Evolutionary conservation across 345 rosid species (phyloP), one percentile per base, ranked within the genome.

Genomic region (Heritiera fomes): DNA sequence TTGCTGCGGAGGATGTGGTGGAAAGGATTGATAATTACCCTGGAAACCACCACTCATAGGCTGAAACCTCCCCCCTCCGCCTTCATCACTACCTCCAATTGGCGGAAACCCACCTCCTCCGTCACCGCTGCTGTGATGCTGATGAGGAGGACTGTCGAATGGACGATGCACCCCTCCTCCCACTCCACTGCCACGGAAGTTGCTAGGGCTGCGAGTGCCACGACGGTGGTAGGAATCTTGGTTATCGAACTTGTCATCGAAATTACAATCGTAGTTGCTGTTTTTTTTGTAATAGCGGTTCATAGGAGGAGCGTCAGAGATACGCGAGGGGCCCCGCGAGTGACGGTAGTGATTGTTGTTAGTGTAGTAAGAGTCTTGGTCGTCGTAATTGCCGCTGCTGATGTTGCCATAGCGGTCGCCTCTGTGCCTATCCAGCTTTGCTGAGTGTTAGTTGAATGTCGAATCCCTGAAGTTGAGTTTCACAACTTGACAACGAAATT

Each of bases 361-460:
- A 73, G 60, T 82, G 78, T 76, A 83, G 80, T 86, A 79, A 34
- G 38, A 34, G 38, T 34, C 38, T 34, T 34, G 38, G 38, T 34
- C 38, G 38, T 34, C 38, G 43, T 41, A 41, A 41, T 3, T 67
- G 77, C 41, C 62, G 80, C 49, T 70, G 75, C 18, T 65, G 75
- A 62, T 77, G 85, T 69, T 68, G 50, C 81, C 86, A 85, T 89
- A 91, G 84, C 92, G 96, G 80, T 89, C 93, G 58, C 86, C 90
- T 82, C 93, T 77, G 86, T 89, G 89, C 81, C 93, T 94, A 80
- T 96, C 98, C 99, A 96, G 80, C 84, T 86, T 84, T 82, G 71
- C 71, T 41, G 71, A 52, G 1, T 34, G 38, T 34, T 34, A 34
- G 38, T 1, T 34, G 38, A 34, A 34, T 34, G 38, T 34, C 3